These are phyloP conservation scores for Penicillium decumbens DNA, from an alignment of 2,329 filamentous ascomycete species.

Conservation along the genomic window DNA sequence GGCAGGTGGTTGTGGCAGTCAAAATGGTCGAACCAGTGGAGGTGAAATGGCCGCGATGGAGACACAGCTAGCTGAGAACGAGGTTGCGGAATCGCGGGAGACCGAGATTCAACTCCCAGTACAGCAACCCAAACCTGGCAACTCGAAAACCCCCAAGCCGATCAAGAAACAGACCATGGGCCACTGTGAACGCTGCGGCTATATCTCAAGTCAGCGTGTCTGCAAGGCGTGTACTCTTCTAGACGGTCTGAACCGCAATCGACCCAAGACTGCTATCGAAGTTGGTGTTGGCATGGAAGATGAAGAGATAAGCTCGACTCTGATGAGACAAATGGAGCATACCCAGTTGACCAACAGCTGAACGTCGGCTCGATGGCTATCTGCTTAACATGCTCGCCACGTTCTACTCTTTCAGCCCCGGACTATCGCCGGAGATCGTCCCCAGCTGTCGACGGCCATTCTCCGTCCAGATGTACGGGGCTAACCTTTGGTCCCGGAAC, in stretches of 20 bases:
- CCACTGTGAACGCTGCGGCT: slow-evolving; percentile 81
- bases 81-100: slow-evolving; percentile 58
- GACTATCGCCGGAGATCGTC: not conserved
- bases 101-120: slow-evolving; percentile 55
- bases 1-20: slow-evolving; percentile 68
- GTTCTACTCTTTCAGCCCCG: not conserved
- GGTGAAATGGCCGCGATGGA: slow-evolving; percentile 82
- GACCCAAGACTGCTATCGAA: slow-evolving; percentile 46
- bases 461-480: no score
- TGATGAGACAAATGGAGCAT: slow-evolving; percentile 49
- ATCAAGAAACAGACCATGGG: slow-evolving; percentile 58
- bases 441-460: not conserved
- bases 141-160: slow-evolving; percentile 49
- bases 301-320: slow-evolving; percentile 50
- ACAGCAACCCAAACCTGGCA: slow-evolving; percentile 10
- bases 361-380: not conserved
- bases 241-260: slow-evolving; percentile 78
- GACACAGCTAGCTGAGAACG: slow-evolving; percentile 62
- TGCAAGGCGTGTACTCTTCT: slow-evolving; percentile 92
- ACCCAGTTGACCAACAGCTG: slow-evolving; percentile 41
- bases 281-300: slow-evolving; percentile 43
- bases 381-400: not conserved
- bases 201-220: slow-evolving; percentile 87
- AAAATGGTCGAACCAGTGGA: slow-evolving; percentile 61
- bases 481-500: not conserved